Evolutionary conservation across 129 eudicot genomes (phyloP).

Genomic region (Lonicera japonica): DNA sequence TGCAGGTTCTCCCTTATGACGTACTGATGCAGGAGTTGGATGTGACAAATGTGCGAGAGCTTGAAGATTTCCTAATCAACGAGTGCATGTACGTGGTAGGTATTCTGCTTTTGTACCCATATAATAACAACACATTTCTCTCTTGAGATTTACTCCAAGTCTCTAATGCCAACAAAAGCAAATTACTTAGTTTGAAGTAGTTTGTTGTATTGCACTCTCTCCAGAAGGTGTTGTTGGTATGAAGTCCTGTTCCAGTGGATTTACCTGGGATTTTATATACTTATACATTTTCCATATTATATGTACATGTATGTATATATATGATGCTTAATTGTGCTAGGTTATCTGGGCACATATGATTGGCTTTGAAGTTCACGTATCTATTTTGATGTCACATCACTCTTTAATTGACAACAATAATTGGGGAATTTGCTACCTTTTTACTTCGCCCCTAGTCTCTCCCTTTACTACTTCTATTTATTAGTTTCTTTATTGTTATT

Average conservation of each 20-base stretch:
- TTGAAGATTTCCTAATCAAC: slow-evolving; percentile 90
- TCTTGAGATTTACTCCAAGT: neutral
- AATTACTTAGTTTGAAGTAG: neutral
- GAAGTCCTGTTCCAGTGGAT: too few species aligned
- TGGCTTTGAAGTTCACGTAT: neutral
- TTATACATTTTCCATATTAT: too few species aligned
- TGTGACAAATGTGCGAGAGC: slow-evolving; percentile 81
- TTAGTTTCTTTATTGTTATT: neutral
- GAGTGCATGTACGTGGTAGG: slow-evolving; percentile 99
- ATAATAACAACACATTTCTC: neutral
- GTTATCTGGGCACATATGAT: neutral
- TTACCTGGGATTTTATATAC: too few species aligned
- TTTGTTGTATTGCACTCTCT: neutral
- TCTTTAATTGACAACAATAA: neutral
- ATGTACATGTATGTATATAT: too few species aligned
- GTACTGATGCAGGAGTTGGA: slow-evolving; percentile 81
- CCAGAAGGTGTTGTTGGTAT: too few species aligned
- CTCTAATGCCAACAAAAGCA: neutral
- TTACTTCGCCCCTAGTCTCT: too few species aligned
- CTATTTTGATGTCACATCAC: neutral
- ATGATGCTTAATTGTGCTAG: neutral
- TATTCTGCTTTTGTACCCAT: slow-evolving; percentile 4
- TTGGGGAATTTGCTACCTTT: too few species aligned
- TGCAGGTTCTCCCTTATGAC: slow-evolving; percentile 85
- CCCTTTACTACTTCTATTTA: too few species aligned